Evolutionary conservation across 352 stramenopile species (phyloP).

Genomic region (Phytophthora aleatoria): DNA sequence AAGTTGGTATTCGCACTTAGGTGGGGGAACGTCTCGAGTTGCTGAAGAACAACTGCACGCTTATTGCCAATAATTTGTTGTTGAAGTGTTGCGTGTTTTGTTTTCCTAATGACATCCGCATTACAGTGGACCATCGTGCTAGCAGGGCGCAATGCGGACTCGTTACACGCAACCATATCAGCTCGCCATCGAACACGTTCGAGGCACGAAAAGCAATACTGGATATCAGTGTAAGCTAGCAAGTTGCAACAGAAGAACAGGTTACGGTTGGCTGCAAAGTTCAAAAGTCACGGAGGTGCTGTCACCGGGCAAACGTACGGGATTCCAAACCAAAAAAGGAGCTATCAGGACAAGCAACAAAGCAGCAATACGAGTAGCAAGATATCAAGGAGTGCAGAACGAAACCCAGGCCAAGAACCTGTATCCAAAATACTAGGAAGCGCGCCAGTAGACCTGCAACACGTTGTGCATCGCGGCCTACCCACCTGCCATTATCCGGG

Average conservation of each 20-base stretch:
- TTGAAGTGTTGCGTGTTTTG: not conserved
- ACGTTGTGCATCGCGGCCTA: not conserved
- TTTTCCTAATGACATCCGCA: too few species aligned
- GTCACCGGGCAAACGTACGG: too few species aligned
- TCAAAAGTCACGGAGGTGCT: too few species aligned
- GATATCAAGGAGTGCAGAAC: not conserved
- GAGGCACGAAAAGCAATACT: too few species aligned
- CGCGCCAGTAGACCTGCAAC: not conserved
- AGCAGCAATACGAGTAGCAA: not conserved
- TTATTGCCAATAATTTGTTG: too few species aligned
- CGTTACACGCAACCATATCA: too few species aligned
- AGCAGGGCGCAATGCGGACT: too few species aligned
- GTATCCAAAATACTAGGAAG: not conserved
- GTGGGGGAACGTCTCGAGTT: not conserved
- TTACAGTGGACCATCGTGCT: too few species aligned
- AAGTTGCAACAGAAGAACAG: too few species aligned
- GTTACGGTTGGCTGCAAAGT: too few species aligned
- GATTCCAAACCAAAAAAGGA: not conserved
- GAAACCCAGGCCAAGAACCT: not conserved
- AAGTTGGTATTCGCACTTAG: constrained; percentile 19
- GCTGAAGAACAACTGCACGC: not conserved
- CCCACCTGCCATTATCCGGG: not conserved
- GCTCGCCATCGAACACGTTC: too few species aligned
- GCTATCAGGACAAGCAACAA: not conserved
- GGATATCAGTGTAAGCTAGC: too few species aligned